Conservation (phyloP, 805 yeast species). For the Isabelozyma pseudorhagii region DNA sequence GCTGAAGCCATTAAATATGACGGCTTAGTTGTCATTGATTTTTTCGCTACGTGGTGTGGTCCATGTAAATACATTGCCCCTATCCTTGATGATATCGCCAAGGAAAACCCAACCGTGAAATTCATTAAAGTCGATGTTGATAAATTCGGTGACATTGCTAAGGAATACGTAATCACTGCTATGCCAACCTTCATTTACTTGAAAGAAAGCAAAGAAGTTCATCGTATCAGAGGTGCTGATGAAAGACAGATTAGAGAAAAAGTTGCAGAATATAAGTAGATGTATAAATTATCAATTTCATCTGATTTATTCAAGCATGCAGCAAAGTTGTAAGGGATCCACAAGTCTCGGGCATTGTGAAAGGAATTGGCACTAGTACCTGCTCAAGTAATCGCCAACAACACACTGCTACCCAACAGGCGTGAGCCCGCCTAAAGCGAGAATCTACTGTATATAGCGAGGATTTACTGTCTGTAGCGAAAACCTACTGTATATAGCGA, state of each 20-base stretch:
- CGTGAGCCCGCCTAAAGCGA: too few relatives aligned
- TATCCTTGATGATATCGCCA: conserved; percentile 28
- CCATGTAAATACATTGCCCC: conserved; percentile 44
- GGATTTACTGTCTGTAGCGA: too few relatives aligned
- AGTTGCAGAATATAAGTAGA: neutral
- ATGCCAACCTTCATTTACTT: conserved; percentile 74
- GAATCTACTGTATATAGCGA: too few relatives aligned
- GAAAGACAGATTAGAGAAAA: neutral
- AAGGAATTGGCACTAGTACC: too few relatives aligned
- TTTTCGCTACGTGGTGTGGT: conserved; percentile 46
- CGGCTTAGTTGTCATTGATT: conserved; percentile 34
- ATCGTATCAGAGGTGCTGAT: conserved; percentile 65
- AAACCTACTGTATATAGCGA: too few relatives aligned
- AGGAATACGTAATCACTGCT: conserved; percentile 59
- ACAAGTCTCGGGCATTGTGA: too few relatives aligned
- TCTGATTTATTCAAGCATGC: too few relatives aligned
- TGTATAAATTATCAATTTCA: too few relatives aligned
- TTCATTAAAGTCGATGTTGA: conserved; percentile 76
- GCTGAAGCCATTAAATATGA: conserved; percentile 18
- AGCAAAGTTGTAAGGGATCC: too few relatives aligned
- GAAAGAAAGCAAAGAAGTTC: conserved; percentile 56
- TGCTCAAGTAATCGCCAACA: too few relatives aligned
- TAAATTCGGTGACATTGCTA: conserved; percentile 55
- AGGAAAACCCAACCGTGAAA: conserved; percentile 45
- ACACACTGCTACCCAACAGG: too few relatives aligned